These are phyloP conservation scores for Hypomyces rosellus DNA, from an alignment of 2,329 filamentous ascomycete genomes.

Conservation along the genomic window DNA sequence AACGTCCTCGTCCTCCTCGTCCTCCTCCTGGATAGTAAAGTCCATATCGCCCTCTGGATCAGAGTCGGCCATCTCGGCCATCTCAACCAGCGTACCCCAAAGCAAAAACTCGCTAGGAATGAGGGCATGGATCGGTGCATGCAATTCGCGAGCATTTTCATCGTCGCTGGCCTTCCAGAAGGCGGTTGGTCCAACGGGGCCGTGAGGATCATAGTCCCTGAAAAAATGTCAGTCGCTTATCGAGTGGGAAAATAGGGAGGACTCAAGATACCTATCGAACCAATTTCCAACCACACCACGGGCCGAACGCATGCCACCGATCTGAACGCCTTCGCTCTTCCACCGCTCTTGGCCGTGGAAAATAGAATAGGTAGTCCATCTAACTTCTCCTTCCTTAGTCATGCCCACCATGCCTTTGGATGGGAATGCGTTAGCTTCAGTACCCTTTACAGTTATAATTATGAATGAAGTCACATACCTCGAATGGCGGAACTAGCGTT, in stretches of 20 bases:
- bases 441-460: neutral
- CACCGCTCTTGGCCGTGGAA: slow-evolving; percentile 61
- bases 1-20: slow-evolving; percentile 21
- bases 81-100: slow-evolving; percentile 19
- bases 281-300: slow-evolving; percentile 68
- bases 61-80: slow-evolving; percentile 11
- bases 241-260: neutral
- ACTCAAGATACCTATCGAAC: slow-evolving; percentile 58
- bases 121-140: slow-evolving; percentile 23
- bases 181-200: slow-evolving; percentile 66
- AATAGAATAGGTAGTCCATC: slow-evolving; percentile 66
- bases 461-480: slow-evolving; percentile 41
- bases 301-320: slow-evolving; percentile 59
- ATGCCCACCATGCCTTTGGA: slow-evolving; percentile 53
- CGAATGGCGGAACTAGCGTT: slow-evolving; percentile 61
- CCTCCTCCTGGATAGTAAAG: slow-evolving; percentile 21
- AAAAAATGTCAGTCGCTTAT: neutral
- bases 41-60: slow-evolving; percentile 23
- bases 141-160: slow-evolving; percentile 9
- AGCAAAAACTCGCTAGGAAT: slow-evolving; percentile 27
- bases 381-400: slow-evolving; percentile 63
- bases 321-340: slow-evolving; percentile 70
- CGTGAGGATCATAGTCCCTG: slow-evolving; percentile 59
- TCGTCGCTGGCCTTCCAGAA: slow-evolving; percentile 69
- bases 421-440: slow-evolving; percentile 17